Percentiles rank a stretch among this genome's conserved stretches.
Conservation (phyloP, 129 eudicot species). For the Flaveria robusta region DNA sequence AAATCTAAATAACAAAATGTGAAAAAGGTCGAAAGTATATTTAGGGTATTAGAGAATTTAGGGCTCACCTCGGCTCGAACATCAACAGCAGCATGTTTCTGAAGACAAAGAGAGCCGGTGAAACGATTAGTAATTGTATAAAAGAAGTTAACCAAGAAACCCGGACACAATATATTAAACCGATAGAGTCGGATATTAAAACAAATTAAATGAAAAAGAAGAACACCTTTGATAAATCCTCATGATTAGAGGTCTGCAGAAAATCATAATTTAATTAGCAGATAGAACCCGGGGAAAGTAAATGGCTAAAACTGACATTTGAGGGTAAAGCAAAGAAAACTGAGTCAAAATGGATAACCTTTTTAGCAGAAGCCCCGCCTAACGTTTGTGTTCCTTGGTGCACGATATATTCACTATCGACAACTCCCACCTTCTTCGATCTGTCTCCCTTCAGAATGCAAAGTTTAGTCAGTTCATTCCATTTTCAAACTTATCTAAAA, state of each 20-base stretch:
- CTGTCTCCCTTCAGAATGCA: constrained; percentile 66
- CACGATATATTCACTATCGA: constrained; percentile 77
- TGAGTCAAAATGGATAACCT: constrained; percentile 41
- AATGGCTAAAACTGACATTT: not conserved
- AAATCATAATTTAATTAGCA: constrained; percentile 5
- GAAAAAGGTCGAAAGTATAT: not conserved
- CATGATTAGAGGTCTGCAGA: constrained; percentile 48
- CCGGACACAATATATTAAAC: not conserved
- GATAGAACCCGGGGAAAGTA: not conserved
- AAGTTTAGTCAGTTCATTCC: constrained; percentile 1
- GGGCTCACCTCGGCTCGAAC: constrained; percentile 65
- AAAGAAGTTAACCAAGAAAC: not conserved
- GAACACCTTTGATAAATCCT: constrained; percentile 48
- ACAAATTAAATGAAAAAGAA: not conserved
- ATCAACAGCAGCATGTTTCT: constrained; percentile 51
- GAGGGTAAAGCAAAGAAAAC: not conserved
- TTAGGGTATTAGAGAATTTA: not conserved
- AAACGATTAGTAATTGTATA: constrained; percentile 1
- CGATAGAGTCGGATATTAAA: not conserved
- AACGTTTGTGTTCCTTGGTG: constrained; percentile 82
- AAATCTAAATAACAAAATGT: not conserved
- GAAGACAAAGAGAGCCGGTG: constrained; percentile 30
- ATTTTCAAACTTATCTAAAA: constrained; percentile 24
- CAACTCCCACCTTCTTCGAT: constrained; percentile 72
- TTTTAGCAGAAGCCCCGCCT: constrained; percentile 72